Evolutionary conservation across 2,329 filamentous ascomycete species (phyloP).

Genomic region (Trichoderma semiorbis): DNA sequence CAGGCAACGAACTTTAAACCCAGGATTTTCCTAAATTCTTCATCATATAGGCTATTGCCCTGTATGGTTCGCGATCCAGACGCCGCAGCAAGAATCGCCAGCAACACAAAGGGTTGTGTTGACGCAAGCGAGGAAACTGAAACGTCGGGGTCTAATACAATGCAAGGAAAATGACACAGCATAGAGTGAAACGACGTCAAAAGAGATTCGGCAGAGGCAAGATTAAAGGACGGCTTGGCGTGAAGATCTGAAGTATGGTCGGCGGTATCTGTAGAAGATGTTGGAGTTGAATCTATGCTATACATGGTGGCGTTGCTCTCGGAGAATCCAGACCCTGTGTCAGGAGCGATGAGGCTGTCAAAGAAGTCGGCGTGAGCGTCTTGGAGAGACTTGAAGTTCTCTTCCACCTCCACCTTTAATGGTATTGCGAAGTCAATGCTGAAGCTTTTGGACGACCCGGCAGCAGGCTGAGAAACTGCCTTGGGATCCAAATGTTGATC

Average conservation of each 20-base stretch:
- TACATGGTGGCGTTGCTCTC: conserved; percentile 22
- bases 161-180: conserved; percentile 43
- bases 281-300: conserved; percentile 25
- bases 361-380: conserved; percentile 42
- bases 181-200: conserved; percentile 44
- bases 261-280: conserved; percentile 28
- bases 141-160: conserved; percentile 39
- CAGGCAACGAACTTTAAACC: conserved; percentile 54
- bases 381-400: conserved; percentile 42
- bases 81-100: conserved; percentile 51
- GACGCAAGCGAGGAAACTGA: conserved; percentile 44
- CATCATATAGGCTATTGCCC: conserved; percentile 52
- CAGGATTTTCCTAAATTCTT: conserved; percentile 56
- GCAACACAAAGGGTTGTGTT: conserved; percentile 49
- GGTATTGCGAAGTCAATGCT: conserved; percentile 51
- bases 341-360: conserved; percentile 37
- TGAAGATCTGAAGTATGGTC: conserved; percentile 39
- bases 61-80: conserved; percentile 47
- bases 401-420: conserved; percentile 32
- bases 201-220: conserved; percentile 48
- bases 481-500: conserved; percentile 20
- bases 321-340: conserved; percentile 23
- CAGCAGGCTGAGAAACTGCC: conserved; percentile 18
- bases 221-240: conserved; percentile 52
- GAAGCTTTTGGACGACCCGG: conserved; percentile 48